These are phyloP conservation scores for Xanthoparmelia taractica DNA, from an alignment of 495 filamentous ascomycete species.

Conservation along the genomic window DNA sequence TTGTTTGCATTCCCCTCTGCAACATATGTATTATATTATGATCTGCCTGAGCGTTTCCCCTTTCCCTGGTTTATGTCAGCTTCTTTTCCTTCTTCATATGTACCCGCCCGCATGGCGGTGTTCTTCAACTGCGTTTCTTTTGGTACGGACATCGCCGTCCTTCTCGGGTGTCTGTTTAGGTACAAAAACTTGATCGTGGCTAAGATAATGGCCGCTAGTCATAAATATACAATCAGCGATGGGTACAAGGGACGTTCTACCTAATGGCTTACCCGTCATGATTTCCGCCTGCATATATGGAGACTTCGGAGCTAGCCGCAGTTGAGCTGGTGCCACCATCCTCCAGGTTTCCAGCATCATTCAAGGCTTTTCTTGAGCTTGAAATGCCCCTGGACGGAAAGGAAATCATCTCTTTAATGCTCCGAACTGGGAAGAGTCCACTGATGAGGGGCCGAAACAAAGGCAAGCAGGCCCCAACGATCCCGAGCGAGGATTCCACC, in stretches of 20 bases:
- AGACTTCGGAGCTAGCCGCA: neutral
- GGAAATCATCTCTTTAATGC: neutral
- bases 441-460: neutral
- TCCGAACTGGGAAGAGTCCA: neutral
- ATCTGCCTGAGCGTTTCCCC: neutral
- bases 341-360: neutral
- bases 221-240: neutral
- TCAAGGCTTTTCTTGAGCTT: neutral
- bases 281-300: neutral
- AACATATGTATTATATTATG: neutral
- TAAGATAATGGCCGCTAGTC: neutral
- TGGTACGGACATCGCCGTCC: neutral
- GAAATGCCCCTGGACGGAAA: neutral
- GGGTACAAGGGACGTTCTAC: neutral
- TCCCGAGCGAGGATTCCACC: constrained; percentile 8
- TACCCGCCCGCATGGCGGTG: neutral
- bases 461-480: constrained; percentile 5
- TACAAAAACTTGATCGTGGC: neutral
- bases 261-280: neutral
- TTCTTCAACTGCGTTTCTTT: neutral
- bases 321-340: neutral
- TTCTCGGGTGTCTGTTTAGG: neutral
- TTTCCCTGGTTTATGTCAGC: neutral
- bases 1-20: neutral
- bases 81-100: neutral